Evolutionary conservation across 495 filamentous ascomycete species (phyloP), one percentile per base, ranked within the genome.

Genomic region (Aspergillus baeticus): DNA sequence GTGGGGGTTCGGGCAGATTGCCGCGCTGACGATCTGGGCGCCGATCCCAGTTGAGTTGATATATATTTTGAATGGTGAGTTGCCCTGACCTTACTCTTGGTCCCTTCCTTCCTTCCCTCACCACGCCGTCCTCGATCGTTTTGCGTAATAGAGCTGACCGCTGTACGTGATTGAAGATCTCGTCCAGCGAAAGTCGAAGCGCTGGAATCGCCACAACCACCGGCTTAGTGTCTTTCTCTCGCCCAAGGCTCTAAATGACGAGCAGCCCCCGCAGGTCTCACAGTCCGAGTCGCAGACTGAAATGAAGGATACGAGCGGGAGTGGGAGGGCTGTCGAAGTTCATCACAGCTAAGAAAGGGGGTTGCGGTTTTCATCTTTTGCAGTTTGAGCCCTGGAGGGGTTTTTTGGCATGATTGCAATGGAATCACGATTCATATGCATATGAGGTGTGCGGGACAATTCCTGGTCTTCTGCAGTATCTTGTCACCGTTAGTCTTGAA

Each of bases 1-100:
- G 29, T 54, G 51, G 51, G 51, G 51, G 5, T 54, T 54, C 41
- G 51, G 51, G 17, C 51, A 54, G 41, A 54, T 54, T 54, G 51
- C 51, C 0, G 51, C 51, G 11, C 23, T 54, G 41, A 54, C 51
- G 3, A 54, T 54, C 15, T 54, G 51, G 51, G 51, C 51, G 11
- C 51, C 51, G 13, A 46, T 54, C 1, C 41, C 29, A 6, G 51
- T 54, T 5, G 51, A 54, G 22, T 17, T 54, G 3, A 10, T 54
- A 0, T 46, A 54, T 46, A 45, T 54, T 35, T 17, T 54, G 5
- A 54, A 54, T 37, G 51, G 51, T 54, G 41, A 46, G 51, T 15
- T 42, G 11, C 7, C 18, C 3, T 10, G 26, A 23, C 20, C 50
- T 53, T 18, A 33, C 3, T 31, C 10, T 14, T 18, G 51, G 6